Conservation (phyloP, 495 filamentous ascomycete species). For the Daldinia vernicosa region DNA sequence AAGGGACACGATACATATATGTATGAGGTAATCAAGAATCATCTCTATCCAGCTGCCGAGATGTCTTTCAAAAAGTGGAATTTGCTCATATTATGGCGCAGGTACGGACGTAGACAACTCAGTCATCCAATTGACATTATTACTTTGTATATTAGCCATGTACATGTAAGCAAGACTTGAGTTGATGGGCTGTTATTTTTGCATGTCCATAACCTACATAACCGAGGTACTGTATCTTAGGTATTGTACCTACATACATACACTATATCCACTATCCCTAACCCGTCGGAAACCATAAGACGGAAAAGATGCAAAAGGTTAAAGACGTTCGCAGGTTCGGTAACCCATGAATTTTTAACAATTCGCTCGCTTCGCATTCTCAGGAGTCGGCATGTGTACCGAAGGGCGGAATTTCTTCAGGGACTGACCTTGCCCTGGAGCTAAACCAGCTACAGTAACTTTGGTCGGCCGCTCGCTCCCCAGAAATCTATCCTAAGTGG, state of each 20-base stretch:
- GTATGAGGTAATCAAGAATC: neutral
- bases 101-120: neutral
- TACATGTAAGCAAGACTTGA: neutral
- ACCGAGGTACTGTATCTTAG: neutral
- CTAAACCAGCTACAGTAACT: conserved; percentile 22
- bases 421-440: conserved; percentile 22
- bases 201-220: neutral
- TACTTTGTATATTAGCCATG: neutral
- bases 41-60: neutral
- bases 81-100: neutral
- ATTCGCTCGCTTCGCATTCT: neutral
- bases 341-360: neutral
- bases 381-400: conserved; percentile 21
- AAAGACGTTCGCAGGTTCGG: neutral
- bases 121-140: neutral
- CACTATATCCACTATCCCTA: neutral
- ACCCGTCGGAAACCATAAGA: neutral
- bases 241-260: neutral
- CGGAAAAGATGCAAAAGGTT: neutral
- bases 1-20: neutral
- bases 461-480: neutral
- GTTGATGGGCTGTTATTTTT: neutral
- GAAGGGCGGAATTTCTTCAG: conserved; percentile 20
- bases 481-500: conserved; percentile 27
- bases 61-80: conserved; percentile 6